phyloP scores from a whole-genome alignment of 371 early-diverging fungal genomes.

The Mucor sp. region DNA sequence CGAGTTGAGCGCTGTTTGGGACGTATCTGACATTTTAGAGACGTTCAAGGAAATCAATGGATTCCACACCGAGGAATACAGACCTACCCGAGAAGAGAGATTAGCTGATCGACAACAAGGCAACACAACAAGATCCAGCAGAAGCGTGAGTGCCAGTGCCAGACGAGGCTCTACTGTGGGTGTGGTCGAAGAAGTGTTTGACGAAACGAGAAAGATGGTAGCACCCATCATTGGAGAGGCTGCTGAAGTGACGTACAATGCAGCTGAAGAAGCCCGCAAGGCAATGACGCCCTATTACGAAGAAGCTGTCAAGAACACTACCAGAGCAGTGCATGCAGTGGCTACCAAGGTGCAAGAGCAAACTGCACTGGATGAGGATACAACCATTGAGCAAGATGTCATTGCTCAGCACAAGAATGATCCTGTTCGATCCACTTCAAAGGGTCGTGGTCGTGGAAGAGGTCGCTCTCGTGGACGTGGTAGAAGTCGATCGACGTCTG shows the following conservation, averaged over 20 bases:
- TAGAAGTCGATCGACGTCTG: background rate
- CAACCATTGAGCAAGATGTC: constrained; percentile 23
- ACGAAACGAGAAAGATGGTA: background rate
- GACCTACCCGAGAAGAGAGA: constrained; percentile 7
- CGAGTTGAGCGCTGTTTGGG: constrained; percentile 70
- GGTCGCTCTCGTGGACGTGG: background rate
- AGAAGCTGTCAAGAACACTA: constrained; percentile 7
- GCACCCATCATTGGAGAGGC: constrained; percentile 6
- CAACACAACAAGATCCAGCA: background rate
- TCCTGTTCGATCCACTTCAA: background rate
- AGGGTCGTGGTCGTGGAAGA: background rate
- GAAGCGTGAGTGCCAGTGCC: constrained; percentile 9
- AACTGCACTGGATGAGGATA: constrained; percentile 2
- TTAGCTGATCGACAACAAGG: background rate
- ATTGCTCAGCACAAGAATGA: constrained; percentile 6
- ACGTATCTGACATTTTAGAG: constrained; percentile 54
- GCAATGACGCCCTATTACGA: constrained; percentile 6
- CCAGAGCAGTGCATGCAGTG: constrained; percentile 6
- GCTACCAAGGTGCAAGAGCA: constrained; percentile 6
- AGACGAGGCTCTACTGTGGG: background rate
- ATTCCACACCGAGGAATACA: constrained; percentile 10
- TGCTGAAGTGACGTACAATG: background rate
- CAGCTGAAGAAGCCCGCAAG: constrained; percentile 1
- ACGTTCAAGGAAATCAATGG: constrained; percentile 28
- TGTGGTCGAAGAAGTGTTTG: constrained; percentile 2